Conservation (phyloP, 495 filamentous ascomycete genomes). For the Platismatia glauca region DNA sequence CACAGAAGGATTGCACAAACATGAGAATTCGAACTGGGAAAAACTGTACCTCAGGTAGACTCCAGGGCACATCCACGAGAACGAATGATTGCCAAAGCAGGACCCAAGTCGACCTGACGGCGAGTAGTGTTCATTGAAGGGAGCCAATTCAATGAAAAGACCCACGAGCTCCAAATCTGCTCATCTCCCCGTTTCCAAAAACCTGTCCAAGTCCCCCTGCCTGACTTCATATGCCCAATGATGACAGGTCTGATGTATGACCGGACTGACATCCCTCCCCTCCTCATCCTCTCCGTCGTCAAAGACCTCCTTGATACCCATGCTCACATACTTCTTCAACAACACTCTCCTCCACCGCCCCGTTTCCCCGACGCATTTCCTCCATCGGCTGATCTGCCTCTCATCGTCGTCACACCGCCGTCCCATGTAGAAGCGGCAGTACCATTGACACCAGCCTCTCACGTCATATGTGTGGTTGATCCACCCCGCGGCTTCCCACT, state of each 20-base stretch:
- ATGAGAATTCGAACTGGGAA: background rate
- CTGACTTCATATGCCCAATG: slow-evolving; percentile 37
- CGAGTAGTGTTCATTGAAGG: background rate
- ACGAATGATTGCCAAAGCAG: background rate
- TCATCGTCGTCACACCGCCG: slow-evolving; percentile 42
- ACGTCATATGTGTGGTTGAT: slow-evolving; percentile 39
- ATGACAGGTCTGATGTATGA: slow-evolving; percentile 43
- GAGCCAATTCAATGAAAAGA: background rate
- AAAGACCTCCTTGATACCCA: slow-evolving; percentile 36
- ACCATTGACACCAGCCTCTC: slow-evolving; percentile 46
- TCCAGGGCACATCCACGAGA: background rate
- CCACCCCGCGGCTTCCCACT: slow-evolving; percentile 43
- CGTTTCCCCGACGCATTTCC: slow-evolving; percentile 38
- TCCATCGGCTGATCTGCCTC: slow-evolving; percentile 39
- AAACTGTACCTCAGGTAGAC: background rate
- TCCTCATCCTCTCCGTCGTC: slow-evolving; percentile 38
- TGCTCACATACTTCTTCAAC: slow-evolving; percentile 36
- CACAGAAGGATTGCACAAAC: no score
- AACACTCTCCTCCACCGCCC: slow-evolving; percentile 38
- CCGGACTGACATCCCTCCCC: slow-evolving; percentile 39
- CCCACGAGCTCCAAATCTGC: background rate
- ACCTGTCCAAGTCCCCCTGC: slow-evolving; percentile 37
- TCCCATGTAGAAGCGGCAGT: slow-evolving; percentile 40
- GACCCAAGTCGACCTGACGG: background rate
- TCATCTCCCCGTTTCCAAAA: slow-evolving; percentile 31